Conservation (phyloP, 106 monocot species). For the Agapanthus africanus region DNA sequence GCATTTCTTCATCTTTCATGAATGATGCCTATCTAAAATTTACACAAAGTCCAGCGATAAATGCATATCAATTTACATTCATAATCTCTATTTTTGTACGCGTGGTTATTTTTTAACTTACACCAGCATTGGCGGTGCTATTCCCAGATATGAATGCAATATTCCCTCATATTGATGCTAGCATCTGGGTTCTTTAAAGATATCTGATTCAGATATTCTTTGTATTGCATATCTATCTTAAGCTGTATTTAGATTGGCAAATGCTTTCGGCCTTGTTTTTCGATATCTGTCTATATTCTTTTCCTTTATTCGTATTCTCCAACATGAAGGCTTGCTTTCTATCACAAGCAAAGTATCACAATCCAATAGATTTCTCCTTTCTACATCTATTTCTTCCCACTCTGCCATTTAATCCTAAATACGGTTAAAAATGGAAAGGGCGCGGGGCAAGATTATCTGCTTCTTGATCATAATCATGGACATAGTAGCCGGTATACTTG, state of each 20-base stretch:
- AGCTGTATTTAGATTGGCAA: background rate
- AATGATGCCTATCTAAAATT: background rate
- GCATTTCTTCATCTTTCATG: no score
- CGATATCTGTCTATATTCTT: background rate
- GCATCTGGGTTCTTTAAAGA: background rate
- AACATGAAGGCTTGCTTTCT: background rate
- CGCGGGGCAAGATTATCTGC: conserved; percentile 34
- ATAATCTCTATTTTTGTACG: no score
- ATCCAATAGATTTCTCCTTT: background rate
- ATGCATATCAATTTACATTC: background rate
- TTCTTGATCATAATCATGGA: conserved; percentile 62
- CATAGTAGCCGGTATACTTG: conserved; percentile 58
- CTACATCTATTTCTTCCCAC: background rate
- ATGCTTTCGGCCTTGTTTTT: background rate
- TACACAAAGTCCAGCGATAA: background rate
- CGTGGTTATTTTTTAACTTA: background rate
- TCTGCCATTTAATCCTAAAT: background rate
- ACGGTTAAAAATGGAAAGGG: conserved; percentile 30
- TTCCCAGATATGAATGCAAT: background rate
- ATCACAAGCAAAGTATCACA: background rate
- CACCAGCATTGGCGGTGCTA: background rate
- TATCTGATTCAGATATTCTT: no score
- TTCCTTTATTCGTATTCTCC: conserved; percentile 6
- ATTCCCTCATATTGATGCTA: background rate
- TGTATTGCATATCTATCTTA: no score